Evolutionary conservation across 2,329 filamentous ascomycete genomes (phyloP).

Genomic region (Chrysoporthe puriensis): DNA sequence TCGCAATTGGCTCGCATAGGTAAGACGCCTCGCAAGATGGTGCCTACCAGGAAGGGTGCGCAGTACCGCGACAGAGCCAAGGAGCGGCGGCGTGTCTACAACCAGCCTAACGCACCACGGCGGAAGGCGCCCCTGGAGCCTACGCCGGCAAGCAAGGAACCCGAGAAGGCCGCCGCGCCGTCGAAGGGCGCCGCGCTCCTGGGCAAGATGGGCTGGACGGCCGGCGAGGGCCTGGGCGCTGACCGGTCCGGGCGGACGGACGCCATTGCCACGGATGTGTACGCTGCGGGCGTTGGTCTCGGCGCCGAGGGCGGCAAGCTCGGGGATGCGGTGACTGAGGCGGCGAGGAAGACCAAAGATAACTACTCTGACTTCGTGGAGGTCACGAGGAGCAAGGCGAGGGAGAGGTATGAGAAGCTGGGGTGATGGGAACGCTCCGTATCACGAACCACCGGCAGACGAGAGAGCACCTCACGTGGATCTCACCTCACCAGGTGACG

Average conservation of each 20-base stretch:
- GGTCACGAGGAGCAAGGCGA: conserved; percentile 67
- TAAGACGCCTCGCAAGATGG: conserved; percentile 40
- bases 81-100: conserved; percentile 66
- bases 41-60: conserved; percentile 31
- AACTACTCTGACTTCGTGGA: conserved; percentile 66
- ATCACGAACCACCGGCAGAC: neutral
- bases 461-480: neutral
- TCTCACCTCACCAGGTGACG: neutral
- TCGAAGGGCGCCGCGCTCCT: conserved; percentile 69
- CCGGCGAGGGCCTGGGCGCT: conserved; percentile 67
- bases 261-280: conserved; percentile 66
- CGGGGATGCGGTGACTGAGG: conserved; percentile 68
- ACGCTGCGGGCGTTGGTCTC: conserved; percentile 69
- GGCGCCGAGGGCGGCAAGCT: conserved; percentile 71
- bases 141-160: conserved; percentile 33
- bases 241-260: conserved; percentile 65
- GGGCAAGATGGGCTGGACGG: conserved; percentile 74
- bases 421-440: conserved; percentile 17
- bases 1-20: conserved; percentile 33
- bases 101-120: conserved; percentile 50
- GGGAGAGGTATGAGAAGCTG: conserved; percentile 67
- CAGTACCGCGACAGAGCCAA: conserved; percentile 70
- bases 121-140: conserved; percentile 54
- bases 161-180: conserved; percentile 37
- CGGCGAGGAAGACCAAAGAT: conserved; percentile 63